phyloP scores from a whole-genome alignment of 108 stramenopile species.

The Aurantiochytrium sp. region DNA sequence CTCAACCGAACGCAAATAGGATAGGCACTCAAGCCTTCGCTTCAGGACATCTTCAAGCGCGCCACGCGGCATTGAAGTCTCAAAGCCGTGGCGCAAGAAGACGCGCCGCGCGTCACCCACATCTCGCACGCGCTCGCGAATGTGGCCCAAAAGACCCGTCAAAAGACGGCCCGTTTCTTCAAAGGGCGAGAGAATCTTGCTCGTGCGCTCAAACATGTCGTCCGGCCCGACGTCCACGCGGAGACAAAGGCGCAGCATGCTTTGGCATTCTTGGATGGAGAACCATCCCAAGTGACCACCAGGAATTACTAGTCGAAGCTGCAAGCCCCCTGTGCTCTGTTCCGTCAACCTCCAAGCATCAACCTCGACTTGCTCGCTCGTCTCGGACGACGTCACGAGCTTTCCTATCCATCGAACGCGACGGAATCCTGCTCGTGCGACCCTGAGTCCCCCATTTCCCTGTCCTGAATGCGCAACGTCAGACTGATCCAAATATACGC shows the following conservation, averaged over 20 bases:
- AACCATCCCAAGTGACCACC: neutral
- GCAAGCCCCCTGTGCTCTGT: neutral
- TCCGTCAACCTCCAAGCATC: neutral
- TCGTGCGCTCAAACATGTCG: neutral
- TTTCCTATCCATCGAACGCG: neutral
- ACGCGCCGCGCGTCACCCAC: neutral
- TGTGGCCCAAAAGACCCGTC: neutral
- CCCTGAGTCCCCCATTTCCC: too few species aligned
- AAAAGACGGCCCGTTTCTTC: neutral
- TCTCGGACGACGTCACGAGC: neutral
- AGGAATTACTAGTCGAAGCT: neutral
- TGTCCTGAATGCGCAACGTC: neutral
- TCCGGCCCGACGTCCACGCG: neutral
- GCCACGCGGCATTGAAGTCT: neutral
- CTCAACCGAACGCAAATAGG: neutral
- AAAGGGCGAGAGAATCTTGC: constrained; percentile 6
- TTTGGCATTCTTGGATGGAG: neutral
- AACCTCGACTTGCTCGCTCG: neutral
- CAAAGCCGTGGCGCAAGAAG: neutral
- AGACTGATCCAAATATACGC: neutral
- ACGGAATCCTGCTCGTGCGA: neutral
- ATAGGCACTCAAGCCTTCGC: neutral
- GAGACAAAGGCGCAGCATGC: neutral
- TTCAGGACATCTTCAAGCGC: neutral
- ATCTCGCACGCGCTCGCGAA: neutral